Base-by-base conservation (phyloP, 2,329 filamentous ascomycete genomes). In the Zalaria obscura region DNA sequence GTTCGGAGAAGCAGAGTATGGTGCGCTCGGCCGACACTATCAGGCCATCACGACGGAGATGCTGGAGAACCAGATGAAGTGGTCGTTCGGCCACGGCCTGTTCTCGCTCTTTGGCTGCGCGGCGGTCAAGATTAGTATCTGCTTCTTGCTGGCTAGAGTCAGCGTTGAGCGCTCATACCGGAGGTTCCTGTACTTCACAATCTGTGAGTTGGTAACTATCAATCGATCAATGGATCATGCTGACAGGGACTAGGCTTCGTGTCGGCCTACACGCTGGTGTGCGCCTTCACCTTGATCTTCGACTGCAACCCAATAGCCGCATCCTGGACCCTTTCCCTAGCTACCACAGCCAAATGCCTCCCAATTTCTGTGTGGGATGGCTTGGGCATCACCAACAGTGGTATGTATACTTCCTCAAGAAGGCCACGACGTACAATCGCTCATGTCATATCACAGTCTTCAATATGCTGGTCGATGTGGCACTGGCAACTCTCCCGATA, bases 91-190 rank as follows among this genome's bases (percentile, higher is more conserved):
- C 38, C 65, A 73, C 45, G 62, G 64, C 5, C 53, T 75, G 38
- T 54, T 69, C 35, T 58, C 67, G 18, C 65, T 70, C 48, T 48
- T 65, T 5, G 68, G 62, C 0, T 60, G 67, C 3, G 60, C 61
- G 7, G 48, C 61, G 1, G 62, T 70, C 44, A 72, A 72, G 49
- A 58, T 72, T 5, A 70, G 67, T 0, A 61, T 70, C 27, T 64
- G 59, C 2, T 57, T 67, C 28, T 67, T 68, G 45, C 53, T 72
- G 4, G 51, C 69, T 40, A 55, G 67, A 33, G 52, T 70, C 5
- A 61, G 63, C 11, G 52, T 18, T 10, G 18, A 18, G 36, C 35
- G 18, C 18, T 18, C 18, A 18, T 18, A 18, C 18, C 18, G 18
- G 18, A 18, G 18, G 18, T 18, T 18, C 18, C 18, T 18, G 18